Conservation (phyloP, 139 green algal species). For the Coelastrella sp. region DNA sequence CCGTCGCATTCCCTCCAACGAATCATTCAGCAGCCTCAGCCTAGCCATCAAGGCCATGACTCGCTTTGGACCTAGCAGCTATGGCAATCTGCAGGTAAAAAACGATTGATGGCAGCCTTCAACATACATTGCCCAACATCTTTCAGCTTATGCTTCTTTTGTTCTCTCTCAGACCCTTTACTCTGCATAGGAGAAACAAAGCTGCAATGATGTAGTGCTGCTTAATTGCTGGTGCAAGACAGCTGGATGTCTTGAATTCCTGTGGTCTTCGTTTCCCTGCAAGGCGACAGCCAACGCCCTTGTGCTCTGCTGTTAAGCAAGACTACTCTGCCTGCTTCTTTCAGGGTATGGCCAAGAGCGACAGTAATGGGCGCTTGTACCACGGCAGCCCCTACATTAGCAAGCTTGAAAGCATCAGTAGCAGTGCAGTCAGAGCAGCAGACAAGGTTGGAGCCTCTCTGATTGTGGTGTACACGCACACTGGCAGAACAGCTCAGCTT, state of each 20-base stretch:
- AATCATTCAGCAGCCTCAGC: constrained; percentile 40
- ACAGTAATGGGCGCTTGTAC: constrained; percentile 46
- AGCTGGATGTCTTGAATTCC: too few relatives aligned
- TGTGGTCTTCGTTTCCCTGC: too few relatives aligned
- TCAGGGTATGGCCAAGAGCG: constrained; percentile 41
- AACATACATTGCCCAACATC: neutral
- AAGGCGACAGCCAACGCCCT: too few relatives aligned
- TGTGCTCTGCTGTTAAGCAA: neutral
- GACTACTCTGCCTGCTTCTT: too few relatives aligned
- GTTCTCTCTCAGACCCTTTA: too few relatives aligned
- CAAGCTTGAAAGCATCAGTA: constrained; percentile 91
- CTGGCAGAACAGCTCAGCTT: constrained; percentile 78
- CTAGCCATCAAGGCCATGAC: constrained; percentile 58
- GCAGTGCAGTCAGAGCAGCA: constrained; percentile 85
- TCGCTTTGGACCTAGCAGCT: constrained; percentile 46
- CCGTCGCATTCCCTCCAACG: constrained; percentile 6
- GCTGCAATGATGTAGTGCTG: too few relatives aligned
- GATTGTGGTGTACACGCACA: constrained; percentile 90
- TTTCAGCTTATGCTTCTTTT: too few relatives aligned
- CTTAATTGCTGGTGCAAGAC: too few relatives aligned
- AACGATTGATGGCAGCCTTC: neutral
- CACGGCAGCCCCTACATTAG: constrained; percentile 54
- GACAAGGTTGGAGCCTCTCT: constrained; percentile 83
- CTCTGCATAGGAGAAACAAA: too few relatives aligned
- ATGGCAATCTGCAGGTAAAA: constrained; percentile 37